Evolutionary conservation across 164 flowering plant genomes (phyloP).

Genomic region (Magnolia kwangsiensis): DNA sequence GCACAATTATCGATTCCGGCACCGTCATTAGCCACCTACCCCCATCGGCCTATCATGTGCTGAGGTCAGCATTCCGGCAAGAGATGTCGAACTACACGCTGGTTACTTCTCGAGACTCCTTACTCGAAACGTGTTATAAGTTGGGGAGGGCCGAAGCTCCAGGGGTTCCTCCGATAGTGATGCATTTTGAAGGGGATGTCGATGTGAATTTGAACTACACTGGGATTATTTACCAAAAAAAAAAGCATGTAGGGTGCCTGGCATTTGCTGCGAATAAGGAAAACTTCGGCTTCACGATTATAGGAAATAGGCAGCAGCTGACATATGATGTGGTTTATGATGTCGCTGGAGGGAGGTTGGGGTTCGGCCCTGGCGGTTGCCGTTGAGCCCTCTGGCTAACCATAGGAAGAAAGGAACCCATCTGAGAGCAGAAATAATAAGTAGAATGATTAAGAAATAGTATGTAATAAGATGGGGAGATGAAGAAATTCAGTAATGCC

Average conservation of each 20-base stretch:
- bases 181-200: constrained; percentile 23
- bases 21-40: constrained; percentile 55
- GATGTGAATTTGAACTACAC: constrained; percentile 15
- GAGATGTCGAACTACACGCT: constrained; percentile 40
- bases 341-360: constrained; percentile 30
- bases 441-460: too few relatives aligned
- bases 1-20: constrained; percentile 55
- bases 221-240: constrained; percentile 21
- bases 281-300: constrained; percentile 10
- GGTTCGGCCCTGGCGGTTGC: constrained; percentile 42
- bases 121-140: constrained; percentile 69
- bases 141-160: constrained; percentile 16
- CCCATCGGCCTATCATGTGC: constrained; percentile 33
- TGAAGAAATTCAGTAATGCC: too few relatives aligned
- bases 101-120: constrained; percentile 21
- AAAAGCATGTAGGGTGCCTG: constrained; percentile 28
- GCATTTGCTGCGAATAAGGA: constrained; percentile 36
- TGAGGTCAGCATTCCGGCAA: constrained; percentile 33
- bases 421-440: too few relatives aligned
- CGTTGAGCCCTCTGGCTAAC: background rate
- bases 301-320: constrained; percentile 47
- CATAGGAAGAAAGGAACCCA: too few relatives aligned
- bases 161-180: constrained; percentile 20
- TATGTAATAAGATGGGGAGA: too few relatives aligned
- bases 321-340: constrained; percentile 39